Evolutionary conservation across 2,329 filamentous ascomycete genomes (phyloP).

Genomic region (Aureobasidium lini): DNA sequence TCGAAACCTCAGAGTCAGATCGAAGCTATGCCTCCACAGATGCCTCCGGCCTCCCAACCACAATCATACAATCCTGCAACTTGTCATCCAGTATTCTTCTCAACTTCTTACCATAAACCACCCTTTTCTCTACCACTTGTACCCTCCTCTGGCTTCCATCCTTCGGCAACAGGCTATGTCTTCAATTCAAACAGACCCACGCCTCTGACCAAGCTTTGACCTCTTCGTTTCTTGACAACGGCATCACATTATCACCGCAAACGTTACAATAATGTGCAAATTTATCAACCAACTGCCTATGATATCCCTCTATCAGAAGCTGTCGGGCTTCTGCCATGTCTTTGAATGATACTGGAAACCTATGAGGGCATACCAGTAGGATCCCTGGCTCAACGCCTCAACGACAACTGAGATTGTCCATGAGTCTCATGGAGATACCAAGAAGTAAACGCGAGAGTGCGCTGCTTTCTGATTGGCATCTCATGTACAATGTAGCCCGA

Average conservation of each 20-base stretch:
- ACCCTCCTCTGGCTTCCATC: constrained; percentile 31
- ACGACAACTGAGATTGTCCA: too few species aligned
- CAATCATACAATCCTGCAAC: constrained; percentile 48
- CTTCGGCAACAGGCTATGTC: constrained; percentile 39
- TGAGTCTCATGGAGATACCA: too few species aligned
- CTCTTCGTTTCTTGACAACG: too few species aligned
- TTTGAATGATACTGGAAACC: too few species aligned
- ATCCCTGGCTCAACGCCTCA: too few species aligned
- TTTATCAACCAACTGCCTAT: neutral
- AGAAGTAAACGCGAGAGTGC: too few species aligned
- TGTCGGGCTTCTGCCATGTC: too few species aligned
- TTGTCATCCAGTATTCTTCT: constrained; percentile 71
- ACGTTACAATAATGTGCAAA: neutral
- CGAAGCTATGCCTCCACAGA: constrained; percentile 40
- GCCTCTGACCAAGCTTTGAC: constrained; percentile 1
- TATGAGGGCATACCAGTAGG: too few species aligned
- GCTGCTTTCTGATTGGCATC: too few species aligned
- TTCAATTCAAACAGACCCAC: constrained; percentile 17
- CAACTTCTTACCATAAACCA: constrained; percentile 51
- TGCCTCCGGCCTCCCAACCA: constrained; percentile 7
- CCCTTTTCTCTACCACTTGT: constrained; percentile 38
- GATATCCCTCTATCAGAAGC: too few species aligned
- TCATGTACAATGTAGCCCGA: too few species aligned
- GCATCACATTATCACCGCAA: too few species aligned
- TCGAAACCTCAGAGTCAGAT: constrained; percentile 36